phyloP scores from a whole-genome alignment of 2,329 filamentous ascomycete genomes.

The Apiospora malaysiana region DNA sequence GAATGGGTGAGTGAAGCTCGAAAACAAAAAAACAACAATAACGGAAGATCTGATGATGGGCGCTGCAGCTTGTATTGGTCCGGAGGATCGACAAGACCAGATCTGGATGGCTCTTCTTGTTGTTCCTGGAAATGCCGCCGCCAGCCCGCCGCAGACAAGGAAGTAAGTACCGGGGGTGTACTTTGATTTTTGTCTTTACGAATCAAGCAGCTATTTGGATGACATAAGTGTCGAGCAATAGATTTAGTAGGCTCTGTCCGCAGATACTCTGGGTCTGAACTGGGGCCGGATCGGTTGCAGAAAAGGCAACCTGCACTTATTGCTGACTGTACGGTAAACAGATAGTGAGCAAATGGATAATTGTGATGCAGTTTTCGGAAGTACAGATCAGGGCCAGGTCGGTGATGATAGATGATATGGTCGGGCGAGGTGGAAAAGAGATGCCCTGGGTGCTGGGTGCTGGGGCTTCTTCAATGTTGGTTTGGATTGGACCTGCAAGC shows the following conservation, averaged over 20 bases:
- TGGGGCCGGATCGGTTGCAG: conserved; percentile 8
- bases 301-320: conserved; percentile 6
- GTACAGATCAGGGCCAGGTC: not conserved
- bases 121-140: conserved; percentile 20
- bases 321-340: conserved; percentile 19
- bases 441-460: not conserved
- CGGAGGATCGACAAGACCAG: conserved; percentile 21
- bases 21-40: not conserved
- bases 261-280: not conserved
- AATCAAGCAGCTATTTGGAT: conserved; percentile 5
- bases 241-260: not conserved
- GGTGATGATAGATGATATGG: not conserved
- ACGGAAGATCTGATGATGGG: conserved; percentile 3
- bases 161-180: conserved; percentile 16
- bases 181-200: conserved; percentile 2
- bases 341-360: too few relatives aligned
- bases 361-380: not conserved
- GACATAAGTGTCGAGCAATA: not conserved
- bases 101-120: conserved; percentile 14
- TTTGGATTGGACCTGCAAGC: conserved; percentile 11
- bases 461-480: conserved; percentile 1
- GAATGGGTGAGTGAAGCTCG: not conserved
- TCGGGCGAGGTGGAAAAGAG: conserved; percentile 14
- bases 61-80: conserved; percentile 14
- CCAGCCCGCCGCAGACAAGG: not conserved